These are phyloP conservation scores for Chalara sp. DNA, from an alignment of 2,329 filamentous ascomycete genomes.

Conservation along the genomic window DNA sequence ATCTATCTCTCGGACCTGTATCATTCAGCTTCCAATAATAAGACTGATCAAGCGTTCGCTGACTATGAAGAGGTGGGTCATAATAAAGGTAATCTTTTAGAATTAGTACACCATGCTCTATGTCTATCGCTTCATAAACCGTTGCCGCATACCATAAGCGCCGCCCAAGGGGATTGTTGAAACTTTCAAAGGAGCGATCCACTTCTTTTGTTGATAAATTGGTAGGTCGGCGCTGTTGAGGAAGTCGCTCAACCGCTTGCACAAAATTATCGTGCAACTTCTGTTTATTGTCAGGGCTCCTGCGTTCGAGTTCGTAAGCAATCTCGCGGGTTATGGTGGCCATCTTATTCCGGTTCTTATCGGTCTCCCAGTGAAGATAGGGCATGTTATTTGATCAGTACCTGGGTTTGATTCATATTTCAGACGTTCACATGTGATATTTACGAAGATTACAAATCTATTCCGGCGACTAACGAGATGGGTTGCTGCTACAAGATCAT, in stretches of 20 bases:
- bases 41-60: slow-evolving; percentile 29
- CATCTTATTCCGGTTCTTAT: no score
- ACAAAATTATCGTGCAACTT: neutral
- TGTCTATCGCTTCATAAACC: neutral
- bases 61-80: slow-evolving; percentile 31
- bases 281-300: no score
- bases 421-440: no score
- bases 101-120: neutral
- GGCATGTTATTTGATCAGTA: no score
- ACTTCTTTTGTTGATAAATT: no score
- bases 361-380: no score
- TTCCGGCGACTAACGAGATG: no score
- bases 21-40: slow-evolving; percentile 14
- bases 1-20: slow-evolving; percentile 29
- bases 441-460: no score
- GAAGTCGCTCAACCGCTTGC: neutral
- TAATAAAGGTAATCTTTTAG: neutral
- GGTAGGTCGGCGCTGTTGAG: neutral
- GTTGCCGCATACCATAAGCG: neutral
- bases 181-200: neutral
- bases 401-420: no score
- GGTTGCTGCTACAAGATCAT: no score
- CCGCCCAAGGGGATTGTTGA: neutral
- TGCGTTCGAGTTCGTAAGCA: no score
- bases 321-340: no score